Percentiles rank a stretch among this genome's conserved stretches.
These are phyloP conservation scores for Coemansia sp. DNA, from an alignment of 192 early-diverging fungal species.

Conservation along the genomic window DNA sequence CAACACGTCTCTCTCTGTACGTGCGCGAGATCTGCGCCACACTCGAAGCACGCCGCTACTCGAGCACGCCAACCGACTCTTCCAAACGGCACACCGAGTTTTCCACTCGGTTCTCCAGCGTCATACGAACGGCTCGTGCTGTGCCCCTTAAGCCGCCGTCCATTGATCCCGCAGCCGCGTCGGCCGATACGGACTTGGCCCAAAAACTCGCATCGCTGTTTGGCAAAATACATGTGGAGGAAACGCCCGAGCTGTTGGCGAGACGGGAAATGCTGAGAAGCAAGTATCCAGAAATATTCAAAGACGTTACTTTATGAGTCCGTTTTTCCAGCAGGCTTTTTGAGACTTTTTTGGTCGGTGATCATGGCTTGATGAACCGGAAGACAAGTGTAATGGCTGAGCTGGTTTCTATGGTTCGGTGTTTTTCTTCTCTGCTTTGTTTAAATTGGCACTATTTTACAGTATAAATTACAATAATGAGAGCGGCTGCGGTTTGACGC, in stretches of 20 bases:
- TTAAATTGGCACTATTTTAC: too few relatives aligned
- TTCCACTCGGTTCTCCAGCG: not conserved
- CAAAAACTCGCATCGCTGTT: slow-evolving; percentile 14
- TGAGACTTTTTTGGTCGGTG: too few relatives aligned
- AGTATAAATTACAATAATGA: too few relatives aligned
- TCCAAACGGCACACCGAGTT: not conserved
- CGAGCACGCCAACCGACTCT: not conserved
- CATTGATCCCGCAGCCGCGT: not conserved
- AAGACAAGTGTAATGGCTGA: too few relatives aligned
- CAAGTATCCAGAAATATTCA: slow-evolving; percentile 34
- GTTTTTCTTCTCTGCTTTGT: too few relatives aligned
- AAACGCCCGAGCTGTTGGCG: slow-evolving; percentile 33
- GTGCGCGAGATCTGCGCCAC: not conserved
- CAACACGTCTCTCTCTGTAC: not conserved
- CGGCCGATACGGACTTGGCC: slow-evolving; percentile 19
- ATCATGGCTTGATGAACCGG: too few relatives aligned
- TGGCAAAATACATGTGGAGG: slow-evolving; percentile 11
- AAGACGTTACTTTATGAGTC: too few relatives aligned
- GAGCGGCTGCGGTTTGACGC: too few relatives aligned
- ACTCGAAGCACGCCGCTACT: not conserved
- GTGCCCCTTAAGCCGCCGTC: not conserved
- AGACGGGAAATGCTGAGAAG: slow-evolving; percentile 19
- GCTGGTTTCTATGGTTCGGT: too few relatives aligned
- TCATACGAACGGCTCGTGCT: not conserved
- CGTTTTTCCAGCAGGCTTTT: too few relatives aligned